Base-by-base conservation (phyloP, 208 protist genomes). In the Acanthamoeba pearcei region DNA sequence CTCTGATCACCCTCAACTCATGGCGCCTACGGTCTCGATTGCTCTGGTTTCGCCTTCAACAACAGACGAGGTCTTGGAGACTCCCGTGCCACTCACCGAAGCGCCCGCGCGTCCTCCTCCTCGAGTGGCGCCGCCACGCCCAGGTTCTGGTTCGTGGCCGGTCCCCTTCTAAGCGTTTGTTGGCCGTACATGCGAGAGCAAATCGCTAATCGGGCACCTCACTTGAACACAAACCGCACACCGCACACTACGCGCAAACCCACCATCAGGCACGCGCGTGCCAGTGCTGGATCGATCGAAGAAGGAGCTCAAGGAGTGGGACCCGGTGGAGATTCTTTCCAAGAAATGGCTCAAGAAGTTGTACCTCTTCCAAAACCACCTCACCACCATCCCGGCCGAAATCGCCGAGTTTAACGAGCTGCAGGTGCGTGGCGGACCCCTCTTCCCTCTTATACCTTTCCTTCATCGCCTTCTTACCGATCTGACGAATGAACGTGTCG, bases 311-410 rank as follows among this genome's bases (percentile, higher is more conserved):
- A 92, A 68, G 60, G 86, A 92, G 35, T 76, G 55, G 62, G 86
- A 92, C 32, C 27, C 19, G 10, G 60, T 15, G 4, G 80, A 88
- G 51, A 92, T 92, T 32, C 86, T 92, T 35, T 76, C 62, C 35
- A 92, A 92, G 86, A 68, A 68, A 38, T 92, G 64, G 62, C 86
- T 92, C 60, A 92, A 92, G 60, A 92, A 92, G 86, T 62, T 92
- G 19, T 92, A 92, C 35, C 86, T 92, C 86, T 92, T 92, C 86
- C 86, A 92, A 62, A 92, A 92, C 62, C 86, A 76, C 62, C 29
- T 92, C 86, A 38, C 55, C 38, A 76, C 3, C 62, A 92, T 92
- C 53, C 86, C 86, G 12, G 17, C n/a, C 35, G 86, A 76, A 38
- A 76, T 92, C 27, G 55, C 53, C 22, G 42, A 76, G 38, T 76